Percentiles rank a stretch among this genome's conserved stretches.
These are phyloP conservation scores for Verticillium nubilum DNA, from an alignment of 2,329 filamentous ascomycete species.

Conservation along the genomic window DNA sequence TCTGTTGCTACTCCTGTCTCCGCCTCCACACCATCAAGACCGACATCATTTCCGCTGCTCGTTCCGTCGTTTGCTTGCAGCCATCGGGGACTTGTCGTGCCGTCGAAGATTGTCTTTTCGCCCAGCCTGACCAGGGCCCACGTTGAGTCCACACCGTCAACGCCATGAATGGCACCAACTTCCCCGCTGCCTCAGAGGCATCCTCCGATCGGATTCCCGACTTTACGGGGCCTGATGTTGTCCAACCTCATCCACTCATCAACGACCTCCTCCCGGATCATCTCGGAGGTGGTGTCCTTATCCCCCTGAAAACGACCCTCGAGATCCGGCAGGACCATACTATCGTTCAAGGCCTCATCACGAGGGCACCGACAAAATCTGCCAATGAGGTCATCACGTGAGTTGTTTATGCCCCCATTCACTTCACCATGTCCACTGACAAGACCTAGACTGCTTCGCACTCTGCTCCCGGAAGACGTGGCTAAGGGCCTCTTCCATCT, in stretches of 20 bases:
- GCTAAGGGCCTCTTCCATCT: constrained; percentile 65
- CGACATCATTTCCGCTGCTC: neutral
- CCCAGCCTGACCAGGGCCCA: neutral
- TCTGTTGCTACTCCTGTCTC: neutral
- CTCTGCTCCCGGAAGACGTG: constrained; percentile 52
- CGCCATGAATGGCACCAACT: neutral
- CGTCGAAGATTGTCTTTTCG: neutral
- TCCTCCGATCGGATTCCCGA: constrained; percentile 7
- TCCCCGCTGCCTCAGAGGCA: neutral
- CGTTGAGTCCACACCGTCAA: neutral
- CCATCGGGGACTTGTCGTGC: neutral
- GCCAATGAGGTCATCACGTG: constrained; percentile 71
- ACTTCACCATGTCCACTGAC: constrained; percentile 18
- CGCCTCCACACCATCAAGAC: neutral
- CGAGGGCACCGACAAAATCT: constrained; percentile 64
- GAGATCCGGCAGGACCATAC: constrained; percentile 56
- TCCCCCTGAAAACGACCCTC: constrained; percentile 59
- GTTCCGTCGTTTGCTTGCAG: neutral
- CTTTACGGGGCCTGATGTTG: constrained; percentile 10
- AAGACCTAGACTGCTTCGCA: constrained; percentile 31
- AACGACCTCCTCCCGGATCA: constrained; percentile 28
- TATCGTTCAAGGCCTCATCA: constrained; percentile 61
- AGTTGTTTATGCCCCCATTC: constrained; percentile 21
- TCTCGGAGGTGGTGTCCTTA: constrained; percentile 42
- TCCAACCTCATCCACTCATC: constrained; percentile 22